phyloP scores from a whole-genome alignment of 148 eudicot species.

The Diospyros lotus region DNA sequence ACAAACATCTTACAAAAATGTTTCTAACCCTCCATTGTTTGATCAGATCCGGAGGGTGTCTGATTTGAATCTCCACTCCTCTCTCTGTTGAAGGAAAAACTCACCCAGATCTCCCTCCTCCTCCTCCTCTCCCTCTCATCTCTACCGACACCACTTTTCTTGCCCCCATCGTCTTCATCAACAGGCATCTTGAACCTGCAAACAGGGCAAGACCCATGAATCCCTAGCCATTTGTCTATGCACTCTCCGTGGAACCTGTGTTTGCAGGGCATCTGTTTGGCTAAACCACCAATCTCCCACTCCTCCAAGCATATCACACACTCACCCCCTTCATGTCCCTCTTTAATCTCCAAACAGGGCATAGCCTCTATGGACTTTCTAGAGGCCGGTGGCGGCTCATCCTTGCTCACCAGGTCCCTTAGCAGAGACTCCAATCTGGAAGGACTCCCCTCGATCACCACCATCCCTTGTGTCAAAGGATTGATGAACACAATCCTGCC shows the following conservation, averaged over 20 bases:
- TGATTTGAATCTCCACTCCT: slow-evolving; percentile 1
- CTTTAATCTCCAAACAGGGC: slow-evolving; percentile 37
- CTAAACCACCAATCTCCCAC: slow-evolving; percentile 29
- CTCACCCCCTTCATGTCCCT: slow-evolving; percentile 26
- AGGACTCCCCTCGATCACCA: slow-evolving; percentile 35
- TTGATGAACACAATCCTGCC: slow-evolving; percentile 40
- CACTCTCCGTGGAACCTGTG: slow-evolving; percentile 65
- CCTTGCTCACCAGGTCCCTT: slow-evolving; percentile 21
- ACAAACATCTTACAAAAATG: neutral
- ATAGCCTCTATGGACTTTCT: slow-evolving; percentile 54
- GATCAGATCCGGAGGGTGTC: neutral
- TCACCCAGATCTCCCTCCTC: slow-evolving; percentile 37
- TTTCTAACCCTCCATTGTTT: neutral
- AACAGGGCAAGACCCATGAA: slow-evolving; percentile 74
- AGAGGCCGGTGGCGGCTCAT: slow-evolving; percentile 62
- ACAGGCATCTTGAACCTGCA: slow-evolving; percentile 62
- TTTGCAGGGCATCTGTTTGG: slow-evolving; percentile 74
- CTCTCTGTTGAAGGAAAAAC: slow-evolving; percentile 20
- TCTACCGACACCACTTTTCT: slow-evolving; percentile 10
- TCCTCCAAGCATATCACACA: slow-evolving; percentile 68
- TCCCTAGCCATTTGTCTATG: slow-evolving; percentile 59
- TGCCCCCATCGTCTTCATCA: slow-evolving; percentile 28
- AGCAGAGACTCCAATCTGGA: slow-evolving; percentile 29
- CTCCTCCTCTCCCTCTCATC: slow-evolving; percentile 8
- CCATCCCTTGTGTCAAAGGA: slow-evolving; percentile 41